A percentile compares a stretch with the other conserved stretches of the same genome.
Conservation (phyloP, 768 basidiomycete species). For the Rhodosporidiobolus odoratus region DNA sequence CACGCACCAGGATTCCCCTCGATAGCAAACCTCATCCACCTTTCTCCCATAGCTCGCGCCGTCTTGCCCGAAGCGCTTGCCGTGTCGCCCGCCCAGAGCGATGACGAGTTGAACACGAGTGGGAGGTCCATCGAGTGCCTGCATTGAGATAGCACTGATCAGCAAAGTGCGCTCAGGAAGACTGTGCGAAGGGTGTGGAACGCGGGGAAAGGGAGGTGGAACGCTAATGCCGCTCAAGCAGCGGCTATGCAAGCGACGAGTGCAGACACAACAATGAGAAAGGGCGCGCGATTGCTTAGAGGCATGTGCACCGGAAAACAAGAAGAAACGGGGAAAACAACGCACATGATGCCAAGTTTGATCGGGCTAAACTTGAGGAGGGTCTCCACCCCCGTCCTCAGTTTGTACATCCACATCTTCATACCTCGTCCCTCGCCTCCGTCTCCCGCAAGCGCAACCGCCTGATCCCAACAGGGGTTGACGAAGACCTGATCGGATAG, state of each 20-base stretch:
- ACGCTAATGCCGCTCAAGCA: not conserved
- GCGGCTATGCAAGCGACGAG: too few relatives aligned
- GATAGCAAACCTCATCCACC: conserved; percentile 22
- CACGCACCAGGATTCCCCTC: conserved; percentile 25
- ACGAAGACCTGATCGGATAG: conserved; percentile 35
- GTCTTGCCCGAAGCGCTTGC: not conserved
- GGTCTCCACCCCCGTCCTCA: conserved; percentile 2
- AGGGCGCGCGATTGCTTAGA: too few relatives aligned
- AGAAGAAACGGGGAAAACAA: not conserved
- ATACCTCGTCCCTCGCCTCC: not conserved
- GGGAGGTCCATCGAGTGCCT: conserved; percentile 33
- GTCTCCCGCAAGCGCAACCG: not conserved
- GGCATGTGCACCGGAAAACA: not conserved
- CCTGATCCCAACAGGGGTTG: conserved; percentile 29
- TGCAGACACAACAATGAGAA: too few relatives aligned
- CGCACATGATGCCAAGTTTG: conserved; percentile 19
- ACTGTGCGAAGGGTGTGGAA: not conserved
- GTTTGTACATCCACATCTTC: conserved; percentile 18
- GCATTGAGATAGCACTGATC: too few relatives aligned
- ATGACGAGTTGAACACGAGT: conserved; percentile 23
- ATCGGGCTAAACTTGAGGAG: conserved; percentile 1
- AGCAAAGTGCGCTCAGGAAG: not conserved
- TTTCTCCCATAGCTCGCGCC: not conserved
- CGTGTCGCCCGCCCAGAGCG: conserved; percentile 12
- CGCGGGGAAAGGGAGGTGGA: not conserved